phyloP scores from a whole-genome alignment of 192 early-diverging fungal genomes.

The Coemansia sp. region DNA sequence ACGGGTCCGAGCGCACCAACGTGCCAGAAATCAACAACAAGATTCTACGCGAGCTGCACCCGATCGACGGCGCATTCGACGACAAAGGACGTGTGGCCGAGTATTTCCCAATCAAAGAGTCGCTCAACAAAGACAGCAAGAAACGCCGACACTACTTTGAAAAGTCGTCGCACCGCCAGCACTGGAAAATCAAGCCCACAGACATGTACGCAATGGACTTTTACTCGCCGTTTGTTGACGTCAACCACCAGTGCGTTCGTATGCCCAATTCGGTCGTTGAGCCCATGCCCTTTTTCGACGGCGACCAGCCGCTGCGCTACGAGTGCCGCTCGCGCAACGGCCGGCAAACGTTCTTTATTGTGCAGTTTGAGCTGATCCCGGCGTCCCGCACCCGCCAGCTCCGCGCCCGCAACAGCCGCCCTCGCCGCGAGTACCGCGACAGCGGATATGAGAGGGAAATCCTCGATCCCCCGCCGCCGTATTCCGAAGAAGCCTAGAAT shows the following conservation, averaged over 20 bases:
- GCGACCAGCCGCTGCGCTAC: slow-evolving; percentile 51
- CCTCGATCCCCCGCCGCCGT: slow-evolving; percentile 53
- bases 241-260: slow-evolving; percentile 57
- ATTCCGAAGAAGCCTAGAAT: slow-evolving; percentile 34
- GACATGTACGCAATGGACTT: slow-evolving; percentile 53
- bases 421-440: slow-evolving; percentile 50
- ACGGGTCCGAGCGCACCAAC: slow-evolving; percentile 26
- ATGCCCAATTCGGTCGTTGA: slow-evolving; percentile 55
- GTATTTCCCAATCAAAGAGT: slow-evolving; percentile 49
- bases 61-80: slow-evolving; percentile 52
- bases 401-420: slow-evolving; percentile 28
- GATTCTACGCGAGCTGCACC: slow-evolving; percentile 50
- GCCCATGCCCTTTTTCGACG: slow-evolving; percentile 54
- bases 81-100: slow-evolving; percentile 43
- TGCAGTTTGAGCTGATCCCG: slow-evolving; percentile 55
- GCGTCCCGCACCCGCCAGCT: slow-evolving; percentile 41
- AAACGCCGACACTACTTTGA: slow-evolving; percentile 52
- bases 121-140: slow-evolving; percentile 53
- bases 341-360: slow-evolving; percentile 48
- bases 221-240: slow-evolving; percentile 55
- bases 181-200: slow-evolving; percentile 41
- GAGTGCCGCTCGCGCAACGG: slow-evolving; percentile 50
- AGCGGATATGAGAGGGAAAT: slow-evolving; percentile 55
- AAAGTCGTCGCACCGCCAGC: slow-evolving; percentile 45
- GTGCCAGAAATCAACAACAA: slow-evolving; percentile 54